Evolutionary conservation across 148 eudicot species (phyloP).

Genomic region (Fagopyrum esculentum): DNA sequence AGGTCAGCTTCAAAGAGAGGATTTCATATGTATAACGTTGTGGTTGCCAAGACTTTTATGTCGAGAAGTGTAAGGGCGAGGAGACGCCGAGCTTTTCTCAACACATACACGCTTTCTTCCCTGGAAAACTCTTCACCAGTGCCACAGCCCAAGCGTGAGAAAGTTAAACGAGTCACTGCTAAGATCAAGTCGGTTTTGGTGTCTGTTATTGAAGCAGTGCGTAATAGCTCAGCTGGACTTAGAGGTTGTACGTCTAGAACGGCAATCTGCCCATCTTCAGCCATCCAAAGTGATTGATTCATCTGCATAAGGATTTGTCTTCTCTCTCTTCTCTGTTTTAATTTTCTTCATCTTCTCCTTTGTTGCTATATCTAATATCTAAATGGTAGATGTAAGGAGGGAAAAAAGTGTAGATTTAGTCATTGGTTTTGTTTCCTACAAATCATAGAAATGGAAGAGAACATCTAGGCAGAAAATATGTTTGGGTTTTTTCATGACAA

Average conservation of each 20-base stretch:
- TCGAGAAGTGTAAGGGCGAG: slow-evolving; percentile 36
- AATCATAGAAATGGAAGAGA: not conserved
- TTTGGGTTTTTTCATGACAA: not conserved
- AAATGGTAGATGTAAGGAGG: not conserved
- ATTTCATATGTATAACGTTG: not conserved
- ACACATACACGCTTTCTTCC: slow-evolving; percentile 35
- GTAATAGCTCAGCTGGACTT: slow-evolving; percentile 10
- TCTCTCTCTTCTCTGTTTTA: no score
- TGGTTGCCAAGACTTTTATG: slow-evolving; percentile 22
- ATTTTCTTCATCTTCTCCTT: not conserved
- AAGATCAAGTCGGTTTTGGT: slow-evolving; percentile 24
- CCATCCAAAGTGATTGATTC: not conserved
- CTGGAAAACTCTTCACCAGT: slow-evolving; percentile 2
- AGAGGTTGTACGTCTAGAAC: slow-evolving; percentile 24
- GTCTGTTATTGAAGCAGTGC: slow-evolving; percentile 16
- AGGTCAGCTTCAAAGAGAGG: slow-evolving; percentile 17
- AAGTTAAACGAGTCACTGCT: slow-evolving; percentile 21
- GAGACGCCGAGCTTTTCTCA: slow-evolving; percentile 40
- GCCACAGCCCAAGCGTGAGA: slow-evolving; percentile 14
- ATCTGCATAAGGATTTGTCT: not conserved
- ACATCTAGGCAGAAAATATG: not conserved
- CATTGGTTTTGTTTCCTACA: not conserved
- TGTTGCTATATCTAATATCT: not conserved
- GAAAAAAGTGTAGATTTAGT: not conserved
- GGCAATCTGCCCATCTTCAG: slow-evolving; percentile 15